phyloP scores from a whole-genome alignment of 768 basidiomycete genomes.

The Hebeloma cylindrosporum region DNA sequence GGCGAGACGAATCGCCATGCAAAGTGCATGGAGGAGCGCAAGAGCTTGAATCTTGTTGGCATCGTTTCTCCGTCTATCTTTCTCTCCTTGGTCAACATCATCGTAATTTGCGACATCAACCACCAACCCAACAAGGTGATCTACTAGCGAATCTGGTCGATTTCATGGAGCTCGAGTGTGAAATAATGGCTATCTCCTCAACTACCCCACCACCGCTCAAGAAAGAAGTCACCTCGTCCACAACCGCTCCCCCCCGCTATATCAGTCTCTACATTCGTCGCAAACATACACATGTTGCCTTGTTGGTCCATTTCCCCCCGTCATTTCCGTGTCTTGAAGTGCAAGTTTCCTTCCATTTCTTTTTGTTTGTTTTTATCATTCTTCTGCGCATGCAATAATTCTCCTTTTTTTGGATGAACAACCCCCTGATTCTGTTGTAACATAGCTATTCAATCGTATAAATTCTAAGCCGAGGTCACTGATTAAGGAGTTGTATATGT shows the following conservation, averaged over 20 bases:
- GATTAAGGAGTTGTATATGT: background rate
- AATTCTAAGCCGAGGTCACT: background rate
- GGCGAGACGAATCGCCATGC: conserved; percentile 85
- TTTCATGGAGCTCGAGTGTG: no score
- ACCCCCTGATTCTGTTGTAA: background rate
- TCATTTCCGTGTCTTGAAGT: no score
- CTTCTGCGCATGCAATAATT: background rate
- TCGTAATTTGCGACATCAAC: conserved; percentile 1
- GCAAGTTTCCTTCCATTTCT: background rate
- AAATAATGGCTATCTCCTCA: no score
- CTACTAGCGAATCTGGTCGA: no score
- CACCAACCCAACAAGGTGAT: background rate
- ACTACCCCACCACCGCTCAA: no score
- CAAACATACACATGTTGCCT: no score
- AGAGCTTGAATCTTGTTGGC: conserved; percentile 57
- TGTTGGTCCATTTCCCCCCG: no score
- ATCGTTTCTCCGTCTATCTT: no score
- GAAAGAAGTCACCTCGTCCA: no score
- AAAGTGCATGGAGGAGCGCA: conserved; percentile 83
- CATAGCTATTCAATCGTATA: conserved; percentile 5
- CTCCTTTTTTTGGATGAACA: background rate
- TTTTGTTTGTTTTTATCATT: background rate
- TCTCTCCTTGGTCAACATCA: background rate
- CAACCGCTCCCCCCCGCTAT: no score
- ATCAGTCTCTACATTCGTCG: no score